A percentile compares a stretch with the other conserved stretches of the same genome.
These are phyloP conservation scores for Penicillium parvum DNA, from an alignment of 495 filamentous ascomycete genomes.

Conservation along the genomic window DNA sequence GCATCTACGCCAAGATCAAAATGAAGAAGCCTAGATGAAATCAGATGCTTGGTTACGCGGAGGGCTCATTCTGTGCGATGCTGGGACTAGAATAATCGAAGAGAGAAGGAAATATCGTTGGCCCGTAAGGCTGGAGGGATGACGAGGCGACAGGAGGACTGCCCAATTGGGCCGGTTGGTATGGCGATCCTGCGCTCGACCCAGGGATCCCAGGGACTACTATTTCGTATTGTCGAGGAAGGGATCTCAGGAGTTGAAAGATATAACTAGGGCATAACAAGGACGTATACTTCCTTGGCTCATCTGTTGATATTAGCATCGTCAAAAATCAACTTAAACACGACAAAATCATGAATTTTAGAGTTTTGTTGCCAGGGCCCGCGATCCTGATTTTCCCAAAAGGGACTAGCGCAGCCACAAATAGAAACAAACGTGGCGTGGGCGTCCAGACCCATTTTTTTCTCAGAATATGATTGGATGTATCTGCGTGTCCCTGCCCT, in stretches of 20 bases:
- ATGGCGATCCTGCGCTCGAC: conserved; percentile 18
- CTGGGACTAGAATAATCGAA: neutral
- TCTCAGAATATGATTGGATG: conserved; percentile 14
- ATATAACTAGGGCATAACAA: too few relatives aligned
- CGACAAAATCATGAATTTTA: too few relatives aligned
- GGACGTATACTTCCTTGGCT: neutral
- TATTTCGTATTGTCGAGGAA: neutral
- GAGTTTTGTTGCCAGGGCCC: neutral
- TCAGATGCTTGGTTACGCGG: conserved; percentile 8
- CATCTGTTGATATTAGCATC: too few relatives aligned
- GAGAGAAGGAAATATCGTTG: conserved; percentile 2
- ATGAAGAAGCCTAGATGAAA: conserved; percentile 12
- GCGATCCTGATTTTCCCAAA: neutral
- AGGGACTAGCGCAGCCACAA: conserved; percentile 18
- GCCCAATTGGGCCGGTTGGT: conserved; percentile 6
- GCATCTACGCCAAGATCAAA: conserved; percentile 16
- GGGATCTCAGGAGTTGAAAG: neutral
- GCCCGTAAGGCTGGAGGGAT: conserved; percentile 24
- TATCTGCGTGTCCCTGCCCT: conserved; percentile 6
- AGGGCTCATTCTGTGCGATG: neutral
- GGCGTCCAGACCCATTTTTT: conserved; percentile 1
- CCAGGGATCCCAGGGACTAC: conserved; percentile 8
- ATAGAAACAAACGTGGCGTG: conserved; percentile 29
- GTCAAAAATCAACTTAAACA: neutral
- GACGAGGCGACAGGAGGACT: conserved; percentile 18